A percentile compares a stretch with the other conserved stretches of the same genome.
These are phyloP conservation scores for Pelargonium australe DNA, from an alignment of 441 rosid species.

Conservation along the genomic window DNA sequence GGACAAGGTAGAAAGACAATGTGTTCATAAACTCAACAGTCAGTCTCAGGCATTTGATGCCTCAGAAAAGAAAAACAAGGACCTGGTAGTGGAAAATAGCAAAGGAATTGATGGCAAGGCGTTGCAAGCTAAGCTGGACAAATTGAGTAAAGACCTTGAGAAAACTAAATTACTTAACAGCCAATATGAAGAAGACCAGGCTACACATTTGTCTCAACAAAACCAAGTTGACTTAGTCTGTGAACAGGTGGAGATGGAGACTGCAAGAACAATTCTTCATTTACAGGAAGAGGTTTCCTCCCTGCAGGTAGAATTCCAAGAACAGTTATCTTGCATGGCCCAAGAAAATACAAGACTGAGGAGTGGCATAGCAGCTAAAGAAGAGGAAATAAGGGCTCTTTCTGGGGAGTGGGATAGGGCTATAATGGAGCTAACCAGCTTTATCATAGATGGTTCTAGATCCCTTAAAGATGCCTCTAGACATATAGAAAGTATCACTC, in stretches of 20 bases:
- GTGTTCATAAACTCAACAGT: slow-evolving; percentile 26
- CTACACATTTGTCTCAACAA: slow-evolving; percentile 50
- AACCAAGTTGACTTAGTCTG: slow-evolving; percentile 56
- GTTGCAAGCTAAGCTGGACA: slow-evolving; percentile 49
- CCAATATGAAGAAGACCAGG: slow-evolving; percentile 51
- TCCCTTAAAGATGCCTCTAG: slow-evolving; percentile 78
- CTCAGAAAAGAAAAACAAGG: slow-evolving; percentile 25
- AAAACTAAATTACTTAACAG: slow-evolving; percentile 47
- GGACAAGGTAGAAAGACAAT: slow-evolving; percentile 31
- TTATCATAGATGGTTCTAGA: slow-evolving; percentile 80
- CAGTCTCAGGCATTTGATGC: slow-evolving; percentile 23
- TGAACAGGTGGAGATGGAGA: slow-evolving; percentile 84
- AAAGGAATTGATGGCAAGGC: slow-evolving; percentile 33
- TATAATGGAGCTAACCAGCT: slow-evolving; percentile 71
- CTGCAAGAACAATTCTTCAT: slow-evolving; percentile 71
- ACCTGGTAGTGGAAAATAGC: slow-evolving; percentile 23
- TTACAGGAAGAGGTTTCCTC: slow-evolving; percentile 72
- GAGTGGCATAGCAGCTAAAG: slow-evolving; percentile 48
- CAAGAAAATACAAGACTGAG: slow-evolving; percentile 55
- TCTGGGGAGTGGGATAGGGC: slow-evolving; percentile 82
- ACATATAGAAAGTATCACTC: slow-evolving; percentile 56
- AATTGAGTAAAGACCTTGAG: slow-evolving; percentile 55
- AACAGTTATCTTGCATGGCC: slow-evolving; percentile 42
- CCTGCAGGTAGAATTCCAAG: slow-evolving; percentile 58
- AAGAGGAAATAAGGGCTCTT: slow-evolving; percentile 45